A percentile compares a stretch with the other conserved stretches of the same genome.
These are phyloP conservation scores for Monsonia emarginata DNA, from an alignment of 441 rosid genomes.

Conservation along the genomic window DNA sequence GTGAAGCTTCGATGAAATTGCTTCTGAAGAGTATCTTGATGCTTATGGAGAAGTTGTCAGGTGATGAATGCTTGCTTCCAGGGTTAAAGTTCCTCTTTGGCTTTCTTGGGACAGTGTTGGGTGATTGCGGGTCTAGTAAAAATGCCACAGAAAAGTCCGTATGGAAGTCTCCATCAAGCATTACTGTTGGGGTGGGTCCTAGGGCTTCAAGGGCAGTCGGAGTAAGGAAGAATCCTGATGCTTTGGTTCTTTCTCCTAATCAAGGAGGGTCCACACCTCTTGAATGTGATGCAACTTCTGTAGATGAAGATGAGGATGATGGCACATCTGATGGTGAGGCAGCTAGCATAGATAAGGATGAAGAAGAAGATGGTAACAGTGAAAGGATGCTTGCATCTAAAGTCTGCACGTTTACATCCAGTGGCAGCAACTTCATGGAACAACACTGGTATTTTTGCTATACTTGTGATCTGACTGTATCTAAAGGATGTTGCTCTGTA, in stretches of 20 bases:
- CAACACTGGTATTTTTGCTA: conserved; percentile 99
- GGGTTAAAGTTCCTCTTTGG: conserved; percentile 80
- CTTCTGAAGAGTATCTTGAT: conserved; percentile 56
- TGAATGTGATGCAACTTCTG: conserved; percentile 95
- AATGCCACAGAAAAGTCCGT: conserved; percentile 37
- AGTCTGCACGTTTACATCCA: conserved; percentile 98
- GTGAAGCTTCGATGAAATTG: conserved; percentile 51
- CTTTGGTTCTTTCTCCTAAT: conserved; percentile 60
- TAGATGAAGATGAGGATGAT: conserved; percentile 99
- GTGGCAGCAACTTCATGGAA: conserved; percentile 99
- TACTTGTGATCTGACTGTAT: conserved; percentile 94
- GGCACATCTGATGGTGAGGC: conserved; percentile 99
- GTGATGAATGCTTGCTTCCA: conserved; percentile 65
- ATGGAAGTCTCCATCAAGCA: conserved; percentile 45
- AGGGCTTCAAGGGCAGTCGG: conserved; percentile 55
- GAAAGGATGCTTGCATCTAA: conserved; percentile 91
- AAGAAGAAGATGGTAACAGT: conserved; percentile 87
- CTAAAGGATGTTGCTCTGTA: conserved; percentile 99
- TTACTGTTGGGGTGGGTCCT: conserved; percentile 37
- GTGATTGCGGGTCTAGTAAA: conserved; percentile 53
- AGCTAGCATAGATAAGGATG: conserved; percentile 97
- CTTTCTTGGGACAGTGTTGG: conserved; percentile 70
- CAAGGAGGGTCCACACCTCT: conserved; percentile 65
- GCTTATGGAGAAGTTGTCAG: conserved; percentile 75
- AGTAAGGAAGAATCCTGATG: conserved; percentile 62